Base-by-base conservation (phyloP, 164 flowering plant species). In the Malania oleifera region DNA sequence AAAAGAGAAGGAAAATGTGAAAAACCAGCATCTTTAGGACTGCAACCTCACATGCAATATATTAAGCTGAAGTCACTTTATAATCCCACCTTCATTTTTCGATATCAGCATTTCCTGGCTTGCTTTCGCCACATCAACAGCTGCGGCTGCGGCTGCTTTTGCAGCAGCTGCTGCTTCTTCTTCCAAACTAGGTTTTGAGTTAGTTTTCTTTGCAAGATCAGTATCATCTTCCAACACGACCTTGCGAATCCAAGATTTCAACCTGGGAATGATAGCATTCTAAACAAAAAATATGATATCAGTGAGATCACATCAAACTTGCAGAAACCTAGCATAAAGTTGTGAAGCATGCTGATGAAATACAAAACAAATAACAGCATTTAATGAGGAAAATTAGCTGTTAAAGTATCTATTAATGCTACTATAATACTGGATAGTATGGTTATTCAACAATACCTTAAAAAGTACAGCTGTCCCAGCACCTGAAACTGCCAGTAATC, bases 91-190 rank as follows among this genome's bases (percentile, higher is more conserved):
- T 75, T 83, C 89, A 75, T 37, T 77, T 76, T 77, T 86, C 18
- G 87, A 74, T 18, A 60, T 74, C 75, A 87, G 29, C 78, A 95
- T 80, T 35, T 88, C 95, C 70, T 86, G 95, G 77, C 87, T 88
- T 49, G 89, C 82, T 63, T 72, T 90, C 52, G 97, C 97, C 40
- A 87, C 89, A 73, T 91, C 95, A 61, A 87, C 63, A 56, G 99
- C 96, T 20, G 99, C 97, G 0, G 76, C 85, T 0, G 99, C 95
- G 13, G 96, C 96, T 29, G 90, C 82, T 76, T 87, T 92, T 64
- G 98, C 96, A 57, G 97, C 95, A 10, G 88, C 89, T 0, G 93
- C 84, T 19, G 93, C 90, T 74, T 88, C 95, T 77, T 88, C 95
- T 48, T 81, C 85, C 68, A 80, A 39, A 70, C 74, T 82, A 54